A percentile compares a stretch with the other conserved stretches of the same genome.
phyloP scores from a whole-genome alignment of 106 monocot species.

The Platanthera guangdongensis region DNA sequence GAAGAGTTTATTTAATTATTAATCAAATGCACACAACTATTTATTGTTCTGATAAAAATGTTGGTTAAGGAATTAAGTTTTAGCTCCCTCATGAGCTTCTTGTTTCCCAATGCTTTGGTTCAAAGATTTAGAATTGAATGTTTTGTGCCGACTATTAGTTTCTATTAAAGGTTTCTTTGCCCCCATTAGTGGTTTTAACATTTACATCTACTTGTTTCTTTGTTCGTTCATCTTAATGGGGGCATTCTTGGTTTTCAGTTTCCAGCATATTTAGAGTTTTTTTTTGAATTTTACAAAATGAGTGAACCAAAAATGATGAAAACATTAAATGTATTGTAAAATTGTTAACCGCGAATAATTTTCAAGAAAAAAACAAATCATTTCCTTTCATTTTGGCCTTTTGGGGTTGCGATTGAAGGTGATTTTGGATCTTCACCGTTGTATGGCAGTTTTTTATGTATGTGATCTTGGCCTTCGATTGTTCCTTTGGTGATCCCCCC shows the following conservation, averaged over 20 bases:
- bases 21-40: neutral
- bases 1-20: neutral
- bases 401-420: no score
- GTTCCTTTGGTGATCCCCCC: no score
- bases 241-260: neutral
- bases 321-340: neutral
- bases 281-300: neutral
- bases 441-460: no score
- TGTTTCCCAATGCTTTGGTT: neutral
- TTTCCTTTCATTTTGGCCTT: no score
- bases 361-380: neutral
- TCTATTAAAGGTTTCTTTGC: neutral
- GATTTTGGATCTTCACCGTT: no score
- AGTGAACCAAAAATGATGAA: neutral
- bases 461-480: no score
- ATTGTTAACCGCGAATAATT: neutral
- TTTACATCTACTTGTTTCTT: neutral
- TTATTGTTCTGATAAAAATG: neutral
- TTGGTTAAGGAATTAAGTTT: neutral
- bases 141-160: neutral
- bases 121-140: neutral
- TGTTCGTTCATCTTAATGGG: neutral
- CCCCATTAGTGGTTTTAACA: neutral
- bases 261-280: neutral
- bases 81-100: neutral